These are phyloP conservation scores for Collybiopsis confluens DNA, from an alignment of 768 basidiomycete species.

Conservation along the genomic window DNA sequence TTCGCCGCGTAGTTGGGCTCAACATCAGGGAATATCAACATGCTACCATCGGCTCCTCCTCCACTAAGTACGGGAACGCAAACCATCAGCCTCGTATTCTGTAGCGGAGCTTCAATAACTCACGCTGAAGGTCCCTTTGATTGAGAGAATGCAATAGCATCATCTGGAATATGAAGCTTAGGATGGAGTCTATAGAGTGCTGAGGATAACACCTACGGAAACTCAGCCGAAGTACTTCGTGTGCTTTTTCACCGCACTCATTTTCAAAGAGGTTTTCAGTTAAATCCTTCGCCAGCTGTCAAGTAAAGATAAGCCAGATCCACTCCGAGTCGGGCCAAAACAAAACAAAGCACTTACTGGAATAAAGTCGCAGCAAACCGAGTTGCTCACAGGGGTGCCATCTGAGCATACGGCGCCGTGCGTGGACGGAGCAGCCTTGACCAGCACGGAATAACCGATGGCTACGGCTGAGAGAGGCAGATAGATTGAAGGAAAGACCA, in stretches of 20 bases:
- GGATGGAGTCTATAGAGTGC: background rate
- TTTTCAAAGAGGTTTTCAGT: slow-evolving; percentile 29
- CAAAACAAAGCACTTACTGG: background rate
- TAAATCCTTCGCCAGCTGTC: slow-evolving; percentile 16
- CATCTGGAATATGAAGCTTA: slow-evolving; percentile 20
- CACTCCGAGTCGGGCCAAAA: background rate
- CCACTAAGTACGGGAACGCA: slow-evolving; percentile 16
- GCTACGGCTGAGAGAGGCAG: background rate
- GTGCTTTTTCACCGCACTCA: slow-evolving; percentile 28
- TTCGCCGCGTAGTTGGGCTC: slow-evolving; percentile 17
- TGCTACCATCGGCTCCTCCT: slow-evolving; percentile 27
- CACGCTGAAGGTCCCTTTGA: slow-evolving; percentile 1
- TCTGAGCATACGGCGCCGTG: background rate
- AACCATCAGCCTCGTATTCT: too few species aligned
- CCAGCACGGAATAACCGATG: background rate
- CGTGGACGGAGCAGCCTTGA: slow-evolving; percentile 1
- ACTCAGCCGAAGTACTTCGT: slow-evolving; percentile 23
- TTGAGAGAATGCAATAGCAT: slow-evolving; percentile 15
- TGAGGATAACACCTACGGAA: slow-evolving; percentile 14
- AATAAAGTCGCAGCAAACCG: background rate
- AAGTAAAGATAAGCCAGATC: background rate
- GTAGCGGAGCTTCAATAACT: too few species aligned
- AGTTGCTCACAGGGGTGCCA: background rate
- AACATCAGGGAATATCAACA: slow-evolving; percentile 21
- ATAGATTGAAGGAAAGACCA: too few species aligned